Conservation (phyloP, 2,329 filamentous ascomycete genomes). For the Dactylellina leptospora region DNA sequence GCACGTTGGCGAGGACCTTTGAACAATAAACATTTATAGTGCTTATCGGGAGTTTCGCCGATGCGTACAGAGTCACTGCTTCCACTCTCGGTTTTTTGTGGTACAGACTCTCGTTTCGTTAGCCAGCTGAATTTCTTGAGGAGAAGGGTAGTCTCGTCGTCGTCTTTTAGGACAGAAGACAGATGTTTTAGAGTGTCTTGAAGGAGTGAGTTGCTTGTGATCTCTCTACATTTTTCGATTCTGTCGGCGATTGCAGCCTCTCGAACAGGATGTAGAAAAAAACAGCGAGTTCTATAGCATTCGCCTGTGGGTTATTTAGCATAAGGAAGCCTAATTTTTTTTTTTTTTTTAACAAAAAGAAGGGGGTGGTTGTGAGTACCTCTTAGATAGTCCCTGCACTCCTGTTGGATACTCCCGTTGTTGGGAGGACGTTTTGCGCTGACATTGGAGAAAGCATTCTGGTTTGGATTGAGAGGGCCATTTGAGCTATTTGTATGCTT, state of each 20-base stretch:
- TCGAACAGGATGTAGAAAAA: no score
- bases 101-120: background rate
- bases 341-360: no score
- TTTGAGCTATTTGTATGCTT: constrained; percentile 9
- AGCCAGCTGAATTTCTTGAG: background rate
- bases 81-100: background rate
- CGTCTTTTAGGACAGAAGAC: background rate
- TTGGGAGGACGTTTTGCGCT: background rate
- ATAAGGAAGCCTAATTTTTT: no score
- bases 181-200: no score
- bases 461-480: no score
- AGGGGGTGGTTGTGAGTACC: background rate
- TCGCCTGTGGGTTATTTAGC: no score
- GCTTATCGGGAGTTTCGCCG: background rate
- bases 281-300: no score
- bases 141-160: background rate
- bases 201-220: no score
- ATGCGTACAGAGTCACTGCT: no score
- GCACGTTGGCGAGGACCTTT: background rate
- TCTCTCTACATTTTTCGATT: no score
- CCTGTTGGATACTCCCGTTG: background rate
- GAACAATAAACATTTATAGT: constrained; percentile 6
- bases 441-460: background rate
- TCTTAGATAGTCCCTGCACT: constrained; percentile 8
- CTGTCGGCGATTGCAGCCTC: no score